A percentile compares a stretch with the other conserved stretches of the same genome.
Conservation (phyloP, 1,284 basidiomycete species). For the Pholiota adiposa region DNA sequence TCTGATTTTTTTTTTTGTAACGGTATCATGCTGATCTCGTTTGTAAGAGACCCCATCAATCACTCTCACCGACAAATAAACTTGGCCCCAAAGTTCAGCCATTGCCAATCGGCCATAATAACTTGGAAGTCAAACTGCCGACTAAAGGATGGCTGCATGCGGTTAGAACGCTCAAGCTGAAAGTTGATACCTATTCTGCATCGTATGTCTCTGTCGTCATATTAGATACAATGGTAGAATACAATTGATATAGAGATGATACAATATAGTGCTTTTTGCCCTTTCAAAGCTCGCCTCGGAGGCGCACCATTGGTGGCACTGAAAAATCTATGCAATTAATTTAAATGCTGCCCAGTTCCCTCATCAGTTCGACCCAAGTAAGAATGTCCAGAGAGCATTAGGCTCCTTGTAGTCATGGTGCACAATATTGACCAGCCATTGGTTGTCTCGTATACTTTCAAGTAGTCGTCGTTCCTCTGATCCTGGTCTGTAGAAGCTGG, state of each 20-base stretch:
- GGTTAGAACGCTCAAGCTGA: too few relatives aligned
- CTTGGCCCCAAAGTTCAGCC: too few relatives aligned
- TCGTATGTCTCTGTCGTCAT: not conserved
- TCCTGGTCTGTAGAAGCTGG: slow-evolving; percentile 79
- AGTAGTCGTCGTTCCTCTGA: slow-evolving; percentile 79
- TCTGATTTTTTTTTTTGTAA: not conserved
- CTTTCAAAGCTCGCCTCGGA: not conserved
- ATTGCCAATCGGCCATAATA: too few relatives aligned
- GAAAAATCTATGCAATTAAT: not conserved
- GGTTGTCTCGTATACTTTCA: slow-evolving; percentile 69
- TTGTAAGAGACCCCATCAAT: too few relatives aligned
- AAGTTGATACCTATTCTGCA: too few relatives aligned
- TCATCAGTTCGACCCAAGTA: slow-evolving; percentile 47
- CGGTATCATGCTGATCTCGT: not conserved
- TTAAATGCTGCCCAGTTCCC: not conserved
- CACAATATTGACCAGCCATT: slow-evolving; percentile 93
- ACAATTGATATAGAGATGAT: not conserved
- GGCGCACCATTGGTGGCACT: not conserved
- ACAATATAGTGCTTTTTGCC: not conserved
- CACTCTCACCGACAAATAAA: too few relatives aligned
- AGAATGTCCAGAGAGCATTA: slow-evolving; percentile 86
- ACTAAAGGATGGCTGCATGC: too few relatives aligned
- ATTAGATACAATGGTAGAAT: not conserved
- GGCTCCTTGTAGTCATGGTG: slow-evolving; percentile 92
- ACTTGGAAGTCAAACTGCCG: too few relatives aligned